Evolutionary conservation across 345 rosid genomes (phyloP).

Genomic region (Combretum micranthum): DNA sequence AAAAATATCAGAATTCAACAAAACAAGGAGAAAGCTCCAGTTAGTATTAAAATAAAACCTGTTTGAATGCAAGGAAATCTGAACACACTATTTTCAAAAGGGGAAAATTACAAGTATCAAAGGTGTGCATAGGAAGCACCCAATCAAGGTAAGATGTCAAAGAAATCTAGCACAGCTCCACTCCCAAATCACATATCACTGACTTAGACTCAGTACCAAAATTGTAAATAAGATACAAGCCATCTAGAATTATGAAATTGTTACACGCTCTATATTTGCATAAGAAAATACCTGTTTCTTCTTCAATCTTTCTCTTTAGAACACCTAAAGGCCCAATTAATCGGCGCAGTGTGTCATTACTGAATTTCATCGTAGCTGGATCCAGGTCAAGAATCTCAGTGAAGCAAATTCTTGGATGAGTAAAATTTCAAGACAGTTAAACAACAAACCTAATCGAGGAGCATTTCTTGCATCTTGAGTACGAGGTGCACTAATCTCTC

Average conservation of each 20-base stretch:
- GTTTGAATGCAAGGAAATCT: too few species aligned
- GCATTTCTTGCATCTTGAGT: constrained; percentile 41
- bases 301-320: constrained; percentile 77
- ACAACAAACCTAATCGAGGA: constrained; percentile 60
- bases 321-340: constrained; percentile 85
- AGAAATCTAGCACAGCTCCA: too few species aligned
- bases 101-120: too few species aligned
- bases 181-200: background rate
- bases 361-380: constrained; percentile 70
- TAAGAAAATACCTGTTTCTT: constrained; percentile 64
- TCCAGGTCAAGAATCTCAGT: constrained; percentile 13
- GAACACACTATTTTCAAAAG: background rate
- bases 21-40: too few species aligned
- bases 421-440: constrained; percentile 10
- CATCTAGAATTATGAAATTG: background rate
- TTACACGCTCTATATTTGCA: background rate
- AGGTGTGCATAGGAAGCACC: too few species aligned
- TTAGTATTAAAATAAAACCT: too few species aligned
- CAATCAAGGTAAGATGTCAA: too few species aligned
- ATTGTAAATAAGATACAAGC: background rate
- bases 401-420: background rate
- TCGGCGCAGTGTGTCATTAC: constrained; percentile 78
- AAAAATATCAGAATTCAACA: too few species aligned
- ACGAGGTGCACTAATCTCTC: constrained; percentile 62
- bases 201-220: background rate